A percentile compares a stretch with the other conserved stretches of the same genome.
Evolutionary conservation across 2,329 filamentous ascomycete species (phyloP).

Genomic region (Paracamarosporium sp.): DNA sequence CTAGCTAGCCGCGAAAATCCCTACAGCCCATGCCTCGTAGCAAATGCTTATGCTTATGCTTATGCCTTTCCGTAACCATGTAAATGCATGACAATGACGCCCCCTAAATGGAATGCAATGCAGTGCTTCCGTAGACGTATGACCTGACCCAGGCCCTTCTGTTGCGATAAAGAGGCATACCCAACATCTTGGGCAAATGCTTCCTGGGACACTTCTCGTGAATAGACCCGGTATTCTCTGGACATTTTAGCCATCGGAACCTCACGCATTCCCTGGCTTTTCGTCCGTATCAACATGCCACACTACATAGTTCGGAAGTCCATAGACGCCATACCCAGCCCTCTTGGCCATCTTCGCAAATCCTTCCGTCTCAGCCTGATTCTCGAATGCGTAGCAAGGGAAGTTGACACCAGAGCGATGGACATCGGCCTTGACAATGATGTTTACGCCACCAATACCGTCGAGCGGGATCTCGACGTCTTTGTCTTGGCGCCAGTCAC

Average conservation of each 20-base stretch:
- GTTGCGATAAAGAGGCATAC: too few species aligned
- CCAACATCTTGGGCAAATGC: too few species aligned
- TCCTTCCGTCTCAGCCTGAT: slow-evolving; percentile 97
- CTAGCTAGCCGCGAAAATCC: neutral
- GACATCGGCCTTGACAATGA: slow-evolving; percentile 96
- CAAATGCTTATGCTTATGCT: neutral
- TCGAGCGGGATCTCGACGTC: slow-evolving; percentile 92
- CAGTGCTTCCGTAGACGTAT: neutral
- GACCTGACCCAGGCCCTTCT: neutral
- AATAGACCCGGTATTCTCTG: too few species aligned
- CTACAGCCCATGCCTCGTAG: neutral
- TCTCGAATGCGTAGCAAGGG: slow-evolving; percentile 94
- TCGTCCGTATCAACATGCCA: slow-evolving; percentile 99
- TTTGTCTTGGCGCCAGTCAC: slow-evolving; percentile 90
- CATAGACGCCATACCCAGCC: slow-evolving; percentile 90
- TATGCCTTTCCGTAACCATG: neutral
- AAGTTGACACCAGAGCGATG: slow-evolving; percentile 98
- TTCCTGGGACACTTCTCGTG: too few species aligned
- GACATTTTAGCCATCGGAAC: neutral
- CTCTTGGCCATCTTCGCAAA: slow-evolving; percentile 99
- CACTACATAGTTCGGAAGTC: slow-evolving; percentile 95
- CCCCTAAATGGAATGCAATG: neutral
- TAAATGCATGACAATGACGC: neutral
- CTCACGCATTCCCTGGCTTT: slow-evolving; percentile 77
- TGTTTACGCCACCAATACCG: slow-evolving; percentile 95